Evolutionary conservation across 768 basidiomycete species (phyloP), one percentile per base, ranked within the genome.

Genomic region (Hericium alpestre): DNA sequence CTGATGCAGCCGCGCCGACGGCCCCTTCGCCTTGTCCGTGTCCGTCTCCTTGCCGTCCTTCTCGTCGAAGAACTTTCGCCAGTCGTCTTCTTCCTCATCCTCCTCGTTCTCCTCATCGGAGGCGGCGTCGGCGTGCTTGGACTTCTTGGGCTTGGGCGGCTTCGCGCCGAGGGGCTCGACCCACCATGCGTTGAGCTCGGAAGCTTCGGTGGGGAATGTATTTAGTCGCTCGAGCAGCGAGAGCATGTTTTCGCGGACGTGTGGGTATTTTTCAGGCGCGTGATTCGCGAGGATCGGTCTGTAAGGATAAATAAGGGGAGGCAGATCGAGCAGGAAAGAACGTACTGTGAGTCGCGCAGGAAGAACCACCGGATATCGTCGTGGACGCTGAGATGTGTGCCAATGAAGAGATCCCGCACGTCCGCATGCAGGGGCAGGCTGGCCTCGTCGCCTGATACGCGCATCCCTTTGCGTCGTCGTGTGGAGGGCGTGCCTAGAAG

Each of bases 291-390:
- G 65, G 18, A 63, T 66, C 61, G 57, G 43, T 4, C 62, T 63
- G 61, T 37, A 58, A 57, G 72, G 56, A 48, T 70, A 8, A 67
- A 23, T 72, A 25, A n/a, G 13, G 23, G 23, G 13, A 46, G n/a
- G 39, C 22, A 54, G 32, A 40, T 13, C 56, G 9, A 58, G 22
- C 47, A 51, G 58, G 15, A 15, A 51, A 25, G 51, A 6, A 73
- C 79, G 58, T 69, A 87, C 90, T 76, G 79, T 55, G 87, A 76
- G 65, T 93, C 88, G 46, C 86, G 79, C 38, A 95, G 76, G 73
- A 92, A 93, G 73, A 87, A 90, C 88, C 88, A 94, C 58, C 92
- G 80, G 37, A 94, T 73, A 64, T 95, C 92, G 64, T 91, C 87
- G 66, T 88, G 66, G 12, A 87, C 80, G 61, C 81, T 83, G 63